phyloP scores from a whole-genome alignment of 768 basidiomycete species.

The Suillus americanus region DNA sequence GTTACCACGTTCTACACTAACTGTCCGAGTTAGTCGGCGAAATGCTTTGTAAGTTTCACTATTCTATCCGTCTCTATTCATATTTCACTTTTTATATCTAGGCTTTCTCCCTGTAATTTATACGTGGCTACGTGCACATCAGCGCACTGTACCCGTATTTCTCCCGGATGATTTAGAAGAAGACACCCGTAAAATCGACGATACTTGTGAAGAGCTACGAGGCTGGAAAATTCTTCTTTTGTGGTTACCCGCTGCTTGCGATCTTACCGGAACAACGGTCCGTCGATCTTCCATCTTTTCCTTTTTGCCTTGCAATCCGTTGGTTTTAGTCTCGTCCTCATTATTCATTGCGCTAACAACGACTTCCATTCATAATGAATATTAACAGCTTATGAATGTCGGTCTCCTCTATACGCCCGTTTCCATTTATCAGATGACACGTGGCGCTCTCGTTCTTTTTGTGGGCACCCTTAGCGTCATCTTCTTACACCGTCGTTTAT shows the following conservation, averaged over 20 bases:
- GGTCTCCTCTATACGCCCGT: conserved; percentile 96
- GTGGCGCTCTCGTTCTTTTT: conserved; percentile 90
- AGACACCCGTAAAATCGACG: conserved; percentile 37
- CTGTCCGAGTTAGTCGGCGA: conserved; percentile 74
- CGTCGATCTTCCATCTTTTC: conserved; percentile 31
- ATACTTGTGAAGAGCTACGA: conserved; percentile 44
- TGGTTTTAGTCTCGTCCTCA: no score
- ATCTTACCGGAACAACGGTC: conserved; percentile 89
- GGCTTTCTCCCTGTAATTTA: conserved; percentile 86
- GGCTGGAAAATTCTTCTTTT: conserved; percentile 76
- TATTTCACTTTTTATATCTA: conserved; percentile 29
- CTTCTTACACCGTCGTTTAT: conserved; percentile 83
- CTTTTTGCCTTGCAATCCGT: no score
- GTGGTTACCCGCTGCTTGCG: conserved; percentile 87
- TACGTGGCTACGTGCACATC: conserved; percentile 56
- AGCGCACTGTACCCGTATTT: conserved; percentile 48
- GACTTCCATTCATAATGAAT: conserved; percentile 2
- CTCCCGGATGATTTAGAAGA: conserved; percentile 53
- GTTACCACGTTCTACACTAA: conserved; percentile 22
- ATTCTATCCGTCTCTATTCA: conserved; percentile 11
- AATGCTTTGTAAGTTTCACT: conserved; percentile 89
- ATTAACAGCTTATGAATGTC: conserved; percentile 79
- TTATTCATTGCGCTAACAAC: neutral
- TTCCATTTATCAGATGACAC: conserved; percentile 96
- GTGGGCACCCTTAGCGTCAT: conserved; percentile 89